Evolutionary conservation across 2,329 filamentous ascomycete species (phyloP), one percentile per base, ranked within the genome.

Genomic region (Ceratocystis harringtonii): DNA sequence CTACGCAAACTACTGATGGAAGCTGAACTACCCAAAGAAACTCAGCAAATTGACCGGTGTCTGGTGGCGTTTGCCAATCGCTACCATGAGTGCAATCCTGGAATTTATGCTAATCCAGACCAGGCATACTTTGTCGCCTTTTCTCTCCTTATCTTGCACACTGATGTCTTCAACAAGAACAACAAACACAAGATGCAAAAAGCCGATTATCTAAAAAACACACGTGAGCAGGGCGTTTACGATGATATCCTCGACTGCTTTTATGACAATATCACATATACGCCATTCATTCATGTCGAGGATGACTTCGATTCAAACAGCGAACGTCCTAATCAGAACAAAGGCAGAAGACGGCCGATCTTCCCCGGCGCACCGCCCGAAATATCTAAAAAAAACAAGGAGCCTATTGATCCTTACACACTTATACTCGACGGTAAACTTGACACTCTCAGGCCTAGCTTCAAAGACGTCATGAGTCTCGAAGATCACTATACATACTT

Each of bases 141-240:
- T 73, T 97, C 92, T 1, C 85, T 99, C 66, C 83, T 99, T 67
- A 96, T 99, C 70, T 79, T 99, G 43, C 94, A 99, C 71, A 97
- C 94, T 0, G 94, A 99, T 73, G 90, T 95, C n/a, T 97, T 97
- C 83, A 99, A 99, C 79, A 96, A 95, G 76, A 99, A 97, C 78
- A 97, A 97, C 78, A 97, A 97, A 77, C 84, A 94, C 74, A 99
- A 99, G 76, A 99, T 99, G 94, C 91, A 95, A 72, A 95, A 95
- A 73, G 78, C 82, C 0, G 94, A 97, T 72, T 99, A 99, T 75
- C 81, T 97, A 70, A 96, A 95, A 75, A 97, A 97, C 73, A 95
- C 92, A 0, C 86, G 85, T 25, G 91, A 89, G 2, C 92, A 97
- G 73, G 90, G 90, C 15, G 89, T 97, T n/a, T 89, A 89, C 63